Base-by-base conservation (phyloP, 176 grass and related monocot genomes). In the Poa pratensis region DNA sequence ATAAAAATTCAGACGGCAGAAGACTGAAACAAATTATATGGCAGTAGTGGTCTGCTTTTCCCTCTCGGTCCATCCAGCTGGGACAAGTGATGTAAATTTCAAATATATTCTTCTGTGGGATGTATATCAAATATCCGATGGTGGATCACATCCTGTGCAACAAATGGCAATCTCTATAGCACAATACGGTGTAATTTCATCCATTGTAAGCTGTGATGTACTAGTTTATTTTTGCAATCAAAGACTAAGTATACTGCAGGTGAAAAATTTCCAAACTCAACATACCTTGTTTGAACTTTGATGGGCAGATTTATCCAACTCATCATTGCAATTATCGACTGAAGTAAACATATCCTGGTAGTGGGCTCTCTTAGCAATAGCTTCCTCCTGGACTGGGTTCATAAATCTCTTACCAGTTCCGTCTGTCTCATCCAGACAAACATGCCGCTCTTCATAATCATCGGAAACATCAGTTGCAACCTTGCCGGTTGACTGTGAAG, bases 351-450 rank as follows among this genome's bases (percentile, higher is more conserved):
- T 79, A 82, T 86, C 82, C 76, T 87, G 71, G 77, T 70, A 75
- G 69, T 87, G 73, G 66, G 80, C 22, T 58, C 69, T 94, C 79
- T 92, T 97, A 91, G 90, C 39, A 26, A 27, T 79, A 80, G 37
- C 77, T 87, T 94, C 72, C 85, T 90, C 85, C 17, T 82, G 69
- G 74, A 58, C 87, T 65, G 70, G 79, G 57, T 79, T 80, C 46
- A 78, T 84, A 67, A 72, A 82, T 89, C 95, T 91, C 88, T 90
- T 92, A 86, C 85, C 50, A 69, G 68, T 82, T 84, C 28, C 67
- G 63, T 39, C 71, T 27, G 74, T 80, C 34, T 87, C 88, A 77
- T 72, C 60, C 54, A 84, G 69, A 74, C 72, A 89, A 70, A 80
- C 67, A 63, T 78, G 51, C n/a, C 53, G 18, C 85, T 84, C 77